These are phyloP conservation scores for Termitomyces heimii DNA, from an alignment of 768 basidiomycete species.

Conservation along the genomic window DNA sequence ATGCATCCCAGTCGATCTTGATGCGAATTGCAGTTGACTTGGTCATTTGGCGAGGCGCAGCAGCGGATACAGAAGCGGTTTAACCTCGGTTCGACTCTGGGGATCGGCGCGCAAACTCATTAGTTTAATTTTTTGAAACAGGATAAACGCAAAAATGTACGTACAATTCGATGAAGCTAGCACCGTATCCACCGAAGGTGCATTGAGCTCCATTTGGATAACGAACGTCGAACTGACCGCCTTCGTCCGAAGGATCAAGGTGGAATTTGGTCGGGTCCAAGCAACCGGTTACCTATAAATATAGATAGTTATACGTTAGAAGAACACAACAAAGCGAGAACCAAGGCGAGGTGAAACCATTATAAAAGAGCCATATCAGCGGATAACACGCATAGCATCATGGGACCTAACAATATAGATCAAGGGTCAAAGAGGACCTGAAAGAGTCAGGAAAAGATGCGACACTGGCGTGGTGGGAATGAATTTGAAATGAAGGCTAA, in stretches of 20 bases:
- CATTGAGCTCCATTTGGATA: constrained; percentile 51
- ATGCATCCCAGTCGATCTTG: constrained; percentile 38
- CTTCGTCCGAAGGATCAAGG: constrained; percentile 25
- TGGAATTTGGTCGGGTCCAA: constrained; percentile 12
- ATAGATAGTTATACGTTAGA: background rate
- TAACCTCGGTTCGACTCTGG: constrained; percentile 39
- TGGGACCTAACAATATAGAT: background rate
- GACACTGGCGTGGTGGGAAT: background rate
- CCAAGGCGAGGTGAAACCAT: background rate
- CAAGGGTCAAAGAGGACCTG: background rate
- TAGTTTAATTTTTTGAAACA: background rate
- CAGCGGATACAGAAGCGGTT: constrained; percentile 46
- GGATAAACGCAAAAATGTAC: background rate
- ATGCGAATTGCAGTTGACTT: constrained; percentile 46
- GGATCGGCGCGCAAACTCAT: background rate
- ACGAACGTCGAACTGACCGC: constrained; percentile 45
- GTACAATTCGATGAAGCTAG: constrained; percentile 47
- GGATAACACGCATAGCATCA: background rate
- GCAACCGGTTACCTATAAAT: constrained; percentile 16
- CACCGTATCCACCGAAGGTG: constrained; percentile 42
- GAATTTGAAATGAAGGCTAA: background rate
- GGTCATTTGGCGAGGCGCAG: constrained; percentile 34
- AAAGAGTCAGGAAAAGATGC: background rate
- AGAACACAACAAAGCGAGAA: background rate
- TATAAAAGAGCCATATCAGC: background rate